These are phyloP conservation scores for Alternaria arbusti DNA, from an alignment of 2,329 filamentous ascomycete species.

Conservation along the genomic window DNA sequence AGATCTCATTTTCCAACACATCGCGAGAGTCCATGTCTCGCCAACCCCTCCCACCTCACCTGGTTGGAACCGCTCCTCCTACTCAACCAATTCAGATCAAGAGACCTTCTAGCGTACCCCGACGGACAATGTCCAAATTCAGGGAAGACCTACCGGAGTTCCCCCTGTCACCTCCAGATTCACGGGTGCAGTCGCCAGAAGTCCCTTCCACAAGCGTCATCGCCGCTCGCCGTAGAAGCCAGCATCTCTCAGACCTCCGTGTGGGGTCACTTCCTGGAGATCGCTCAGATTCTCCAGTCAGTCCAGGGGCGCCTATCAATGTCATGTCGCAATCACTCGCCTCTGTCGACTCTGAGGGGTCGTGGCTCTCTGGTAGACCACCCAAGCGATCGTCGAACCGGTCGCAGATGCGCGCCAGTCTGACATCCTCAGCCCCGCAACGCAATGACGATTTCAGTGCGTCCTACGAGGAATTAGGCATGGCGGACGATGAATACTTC, in stretches of 20 bases:
- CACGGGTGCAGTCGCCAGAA: slow-evolving; percentile 79
- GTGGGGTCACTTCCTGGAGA: slow-evolving; percentile 32
- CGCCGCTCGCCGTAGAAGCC: slow-evolving; percentile 49
- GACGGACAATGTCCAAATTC: slow-evolving; percentile 88
- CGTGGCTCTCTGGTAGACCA: slow-evolving; percentile 86
- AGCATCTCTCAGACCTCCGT: slow-evolving; percentile 42
- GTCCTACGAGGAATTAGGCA: slow-evolving; percentile 69
- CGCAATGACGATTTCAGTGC: slow-evolving; percentile 62
- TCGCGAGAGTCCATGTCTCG: slow-evolving; percentile 84
- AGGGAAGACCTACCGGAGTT: slow-evolving; percentile 89
- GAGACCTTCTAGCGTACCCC: slow-evolving; percentile 65
- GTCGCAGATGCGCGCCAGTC: slow-evolving; percentile 55
- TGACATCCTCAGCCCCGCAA: slow-evolving; percentile 50
- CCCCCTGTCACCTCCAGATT: slow-evolving; percentile 83
- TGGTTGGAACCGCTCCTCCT: slow-evolving; percentile 49
- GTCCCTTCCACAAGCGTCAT: slow-evolving; percentile 56
- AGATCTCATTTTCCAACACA: slow-evolving; percentile 80
- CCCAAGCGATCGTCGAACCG: slow-evolving; percentile 56
- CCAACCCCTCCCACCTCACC: slow-evolving; percentile 59
- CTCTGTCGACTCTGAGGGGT: slow-evolving; percentile 93
- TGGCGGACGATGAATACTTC: slow-evolving; percentile 77
- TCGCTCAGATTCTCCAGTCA: slow-evolving; percentile 54
- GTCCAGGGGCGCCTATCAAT: slow-evolving; percentile 39
- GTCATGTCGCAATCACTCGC: slow-evolving; percentile 81
- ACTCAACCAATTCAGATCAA: slow-evolving; percentile 50